Conservation (phyloP, 2,329 filamentous ascomycete genomes). For the Leptographium radiaticola region DNA sequence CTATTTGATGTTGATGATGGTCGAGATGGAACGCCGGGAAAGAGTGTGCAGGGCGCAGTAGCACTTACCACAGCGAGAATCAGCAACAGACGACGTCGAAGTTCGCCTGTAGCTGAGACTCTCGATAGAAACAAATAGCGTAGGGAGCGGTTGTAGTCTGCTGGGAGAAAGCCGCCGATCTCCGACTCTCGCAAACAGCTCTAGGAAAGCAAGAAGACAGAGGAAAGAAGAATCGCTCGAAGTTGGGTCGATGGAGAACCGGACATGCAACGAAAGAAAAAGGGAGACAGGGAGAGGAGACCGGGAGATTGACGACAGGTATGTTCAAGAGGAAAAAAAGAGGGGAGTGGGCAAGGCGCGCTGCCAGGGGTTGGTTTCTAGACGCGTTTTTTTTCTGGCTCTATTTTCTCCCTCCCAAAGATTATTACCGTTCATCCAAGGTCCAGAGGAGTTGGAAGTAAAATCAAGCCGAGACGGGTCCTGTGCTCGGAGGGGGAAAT, state of each 20-base stretch:
- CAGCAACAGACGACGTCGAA: slow-evolving; percentile 10
- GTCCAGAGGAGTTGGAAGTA: too few relatives aligned
- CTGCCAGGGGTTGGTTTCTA: background rate
- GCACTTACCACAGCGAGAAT: slow-evolving; percentile 10
- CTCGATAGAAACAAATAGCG: background rate
- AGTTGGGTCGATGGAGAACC: background rate
- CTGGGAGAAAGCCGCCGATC: background rate
- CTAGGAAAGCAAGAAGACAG: background rate
- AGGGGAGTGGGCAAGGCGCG: background rate
- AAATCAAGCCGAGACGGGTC: too few relatives aligned
- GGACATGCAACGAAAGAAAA: background rate
- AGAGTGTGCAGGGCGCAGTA: background rate
- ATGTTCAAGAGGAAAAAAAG: background rate
- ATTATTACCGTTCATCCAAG: too few relatives aligned
- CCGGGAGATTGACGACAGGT: background rate
- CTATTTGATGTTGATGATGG: background rate
- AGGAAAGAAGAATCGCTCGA: background rate
- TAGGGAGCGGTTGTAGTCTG: background rate
- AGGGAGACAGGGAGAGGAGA: background rate
- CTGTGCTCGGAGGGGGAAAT: too few relatives aligned
- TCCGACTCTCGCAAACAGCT: background rate
- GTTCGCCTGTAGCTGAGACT: slow-evolving; percentile 11
- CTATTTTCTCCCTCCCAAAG: background rate
- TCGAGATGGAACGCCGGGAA: background rate
- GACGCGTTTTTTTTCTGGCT: slow-evolving; percentile 2